Conservation (phyloP, 169 alveolate genomes). For the Cryptosporidium xiaoi region DNA sequence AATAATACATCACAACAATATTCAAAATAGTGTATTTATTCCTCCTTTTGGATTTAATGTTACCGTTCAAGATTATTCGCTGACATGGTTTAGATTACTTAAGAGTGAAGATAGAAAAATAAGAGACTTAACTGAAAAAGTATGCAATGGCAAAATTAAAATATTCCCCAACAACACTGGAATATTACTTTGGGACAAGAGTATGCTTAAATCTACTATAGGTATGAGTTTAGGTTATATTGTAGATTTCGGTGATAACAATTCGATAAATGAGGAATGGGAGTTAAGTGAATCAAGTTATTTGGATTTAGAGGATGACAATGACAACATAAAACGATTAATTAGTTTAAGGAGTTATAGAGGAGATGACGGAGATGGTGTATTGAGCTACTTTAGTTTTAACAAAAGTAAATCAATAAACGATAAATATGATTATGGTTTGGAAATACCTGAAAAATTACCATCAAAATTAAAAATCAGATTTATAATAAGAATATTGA, state of each 20-base stretch:
- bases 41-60: conserved; percentile 73
- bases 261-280: background rate
- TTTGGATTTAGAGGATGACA: background rate
- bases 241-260: background rate
- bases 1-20: conserved; percentile 27
- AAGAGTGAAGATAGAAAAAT: background rate
- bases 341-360: background rate
- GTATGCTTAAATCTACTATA: background rate
- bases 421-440: background rate
- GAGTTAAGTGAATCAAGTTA: conserved; percentile 19
- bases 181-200: conserved; percentile 22
- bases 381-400: background rate
- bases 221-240: background rate
- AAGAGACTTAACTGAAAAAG: background rate
- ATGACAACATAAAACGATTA: background rate
- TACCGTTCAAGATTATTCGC: conserved; percentile 37
- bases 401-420: background rate
- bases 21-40: conserved; percentile 47
- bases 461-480: conserved; percentile 13
- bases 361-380: background rate
- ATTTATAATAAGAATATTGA: conserved; percentile 16
- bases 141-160: conserved; percentile 17
- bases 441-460: background rate
- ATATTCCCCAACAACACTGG: conserved; percentile 27
- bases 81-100: conserved; percentile 30